Percentiles rank a stretch among this genome's conserved stretches.
phyloP scores from a whole-genome alignment of 2,329 filamentous ascomycete genomes.

The Phyllosticta citribraziliensis region DNA sequence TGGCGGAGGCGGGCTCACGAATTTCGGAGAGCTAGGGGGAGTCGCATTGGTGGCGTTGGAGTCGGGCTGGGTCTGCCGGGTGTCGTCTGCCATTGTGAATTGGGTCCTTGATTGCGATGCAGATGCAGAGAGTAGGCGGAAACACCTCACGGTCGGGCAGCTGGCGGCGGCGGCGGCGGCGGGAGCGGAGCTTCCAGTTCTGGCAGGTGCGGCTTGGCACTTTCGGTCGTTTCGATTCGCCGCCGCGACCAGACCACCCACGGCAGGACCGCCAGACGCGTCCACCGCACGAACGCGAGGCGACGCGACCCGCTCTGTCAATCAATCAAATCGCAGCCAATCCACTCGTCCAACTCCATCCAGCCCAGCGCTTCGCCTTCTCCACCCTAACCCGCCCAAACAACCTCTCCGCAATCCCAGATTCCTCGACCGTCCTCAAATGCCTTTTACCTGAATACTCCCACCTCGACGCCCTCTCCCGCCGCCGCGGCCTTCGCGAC shows the following conservation, averaged over 20 bases:
- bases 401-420: not conserved
- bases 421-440: slow-evolving; percentile 12
- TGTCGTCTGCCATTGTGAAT: slow-evolving; percentile 36
- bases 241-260: slow-evolving; percentile 1
- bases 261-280: not conserved
- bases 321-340: not conserved
- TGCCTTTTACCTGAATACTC: slow-evolving; percentile 20
- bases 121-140: not conserved
- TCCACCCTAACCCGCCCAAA: not conserved
- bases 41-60: slow-evolving; percentile 1
- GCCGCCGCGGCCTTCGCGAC: slow-evolving; percentile 4
- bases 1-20: slow-evolving; percentile 9
- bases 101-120: slow-evolving; percentile 10
- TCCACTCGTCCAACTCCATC: not conserved
- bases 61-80: slow-evolving; percentile 20
- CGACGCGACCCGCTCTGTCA: not conserved
- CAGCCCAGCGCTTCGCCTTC: not conserved
- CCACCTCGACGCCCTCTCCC: not conserved
- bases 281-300: slow-evolving; percentile 1
- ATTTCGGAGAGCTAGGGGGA: slow-evolving; percentile 1
- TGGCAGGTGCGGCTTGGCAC: slow-evolving; percentile 7
- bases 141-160: not conserved
- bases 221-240: not conserved
- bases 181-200: not conserved
- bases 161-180: not conserved